phyloP scores from a whole-genome alignment of 2,329 filamentous ascomycete species.

The Fusarium sp. region DNA sequence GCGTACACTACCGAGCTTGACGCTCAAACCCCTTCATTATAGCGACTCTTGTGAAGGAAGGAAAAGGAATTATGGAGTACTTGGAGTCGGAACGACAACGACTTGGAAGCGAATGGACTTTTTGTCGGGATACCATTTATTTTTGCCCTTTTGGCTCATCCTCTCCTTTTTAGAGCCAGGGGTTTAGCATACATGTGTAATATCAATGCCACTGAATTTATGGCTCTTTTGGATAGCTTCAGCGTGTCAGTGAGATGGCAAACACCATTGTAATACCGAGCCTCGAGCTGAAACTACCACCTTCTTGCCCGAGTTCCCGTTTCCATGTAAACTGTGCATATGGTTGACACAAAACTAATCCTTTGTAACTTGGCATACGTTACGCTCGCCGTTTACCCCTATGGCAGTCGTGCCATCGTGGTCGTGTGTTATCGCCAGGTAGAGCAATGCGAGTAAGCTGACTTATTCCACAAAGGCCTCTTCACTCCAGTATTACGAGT shows the following conservation, averaged over 20 bases:
- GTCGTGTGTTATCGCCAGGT: neutral
- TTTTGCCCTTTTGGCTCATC: slow-evolving; percentile 16
- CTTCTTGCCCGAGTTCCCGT: neutral
- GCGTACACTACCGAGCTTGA: slow-evolving; percentile 7
- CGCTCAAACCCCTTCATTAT: slow-evolving; percentile 12
- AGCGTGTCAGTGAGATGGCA: neutral
- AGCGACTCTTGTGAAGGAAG: slow-evolving; percentile 5
- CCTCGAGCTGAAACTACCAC: neutral
- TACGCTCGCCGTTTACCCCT: neutral
- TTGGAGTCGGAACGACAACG: slow-evolving; percentile 9
- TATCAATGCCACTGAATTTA: slow-evolving; percentile 6
- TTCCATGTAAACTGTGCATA: neutral
- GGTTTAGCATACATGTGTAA: slow-evolving; percentile 23
- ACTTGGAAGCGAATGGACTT: slow-evolving; percentile 17
- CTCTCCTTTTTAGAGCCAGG: slow-evolving; percentile 24
- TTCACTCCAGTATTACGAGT: neutral
- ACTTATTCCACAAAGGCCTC: neutral
- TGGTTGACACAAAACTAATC: neutral
- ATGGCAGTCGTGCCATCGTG: neutral
- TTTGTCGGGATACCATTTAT: slow-evolving; percentile 27
- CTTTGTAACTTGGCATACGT: neutral
- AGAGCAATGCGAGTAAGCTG: neutral
- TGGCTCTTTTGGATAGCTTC: neutral
- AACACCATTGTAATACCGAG: neutral
- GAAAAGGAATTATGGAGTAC: slow-evolving; percentile 29